Base-by-base conservation (phyloP, 148 eudicot species). In the Suaeda aralocaspica region DNA sequence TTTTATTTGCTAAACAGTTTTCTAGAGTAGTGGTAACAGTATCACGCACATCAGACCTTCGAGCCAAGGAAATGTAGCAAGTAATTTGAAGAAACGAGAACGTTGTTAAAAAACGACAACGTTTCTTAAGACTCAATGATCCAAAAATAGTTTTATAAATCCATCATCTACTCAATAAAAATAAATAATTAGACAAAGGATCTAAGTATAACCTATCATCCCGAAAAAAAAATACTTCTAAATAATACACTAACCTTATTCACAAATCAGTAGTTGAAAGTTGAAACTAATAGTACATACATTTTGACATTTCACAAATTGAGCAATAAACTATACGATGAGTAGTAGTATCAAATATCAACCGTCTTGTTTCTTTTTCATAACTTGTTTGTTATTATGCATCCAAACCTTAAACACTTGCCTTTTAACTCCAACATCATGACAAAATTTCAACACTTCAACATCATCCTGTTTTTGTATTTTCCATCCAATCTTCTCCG, bases 371-470 rank as follows among this genome's bases (percentile, higher is more conserved):
- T 78, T 68, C 61, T 39, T 62, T 50, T 64, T 73, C 5, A 63
- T 13, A 55, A 71, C 10, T 31, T 66, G 82, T 46, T 78, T 81
- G 58, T 81, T 81, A 50, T 81, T 81, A 45, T 81, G 84, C 82
- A 81, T 67, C 84, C 84, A 81, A 50, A 81, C 84, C 56, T 81
- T 81, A 26, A 81, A 75, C 9, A 78, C 84, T 52, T 58, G 74
- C 6, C 82, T 60, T 19, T 63, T 75, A 25, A 81, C 71, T 1
- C 84, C 84, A 25, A 72, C 34, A 3, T 71, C 74, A 29, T n/a
- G 61, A 39, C 82, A 81, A 51, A 81, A 71, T 16, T 46, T 25
- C 25, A 61, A 56, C 16, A 81, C 64, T 21, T 63, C 59, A 0
- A 8, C 68, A 16, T 78, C 82, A 6, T 58, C 67, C 45, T 71